A percentile compares a stretch with the other conserved stretches of the same genome.
These are phyloP conservation scores for Saccharomyces pastorianus DNA, from an alignment of 1,139 yeast genomes.

Conservation along the genomic window DNA sequence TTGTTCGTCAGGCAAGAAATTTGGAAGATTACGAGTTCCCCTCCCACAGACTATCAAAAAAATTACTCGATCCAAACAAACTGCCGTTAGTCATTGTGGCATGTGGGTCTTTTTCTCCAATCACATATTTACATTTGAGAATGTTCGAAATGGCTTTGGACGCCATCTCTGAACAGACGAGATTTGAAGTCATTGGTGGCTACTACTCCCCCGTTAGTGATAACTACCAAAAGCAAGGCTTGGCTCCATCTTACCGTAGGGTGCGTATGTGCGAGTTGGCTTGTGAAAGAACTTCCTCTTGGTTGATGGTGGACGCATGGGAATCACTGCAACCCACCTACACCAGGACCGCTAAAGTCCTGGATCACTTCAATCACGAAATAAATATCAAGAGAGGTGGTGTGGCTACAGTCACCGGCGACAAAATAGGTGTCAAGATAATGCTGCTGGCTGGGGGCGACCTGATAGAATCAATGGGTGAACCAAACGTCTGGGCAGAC, in stretches of 20 bases:
- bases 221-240: constrained; percentile 85
- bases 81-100: constrained; percentile 94
- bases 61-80: constrained; percentile 65
- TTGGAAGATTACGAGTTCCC: constrained; percentile 72
- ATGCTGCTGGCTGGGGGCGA: constrained; percentile 98
- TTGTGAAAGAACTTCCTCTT: constrained; percentile 89
- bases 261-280: constrained; percentile 98
- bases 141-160: constrained; percentile 99
- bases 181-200: constrained; percentile 94
- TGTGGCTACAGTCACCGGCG: constrained; percentile 52
- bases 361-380: constrained; percentile 95
- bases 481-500: constrained; percentile 98
- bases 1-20: constrained; percentile 72
- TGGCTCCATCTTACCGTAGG: constrained; percentile 81
- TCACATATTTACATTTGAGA: constrained; percentile 85
- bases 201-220: constrained; percentile 94
- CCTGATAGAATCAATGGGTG: constrained; percentile 97
- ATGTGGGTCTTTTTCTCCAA: constrained; percentile 94
- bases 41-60: constrained; percentile 69
- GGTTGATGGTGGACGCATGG: constrained; percentile 99
- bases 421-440: constrained; percentile 78
- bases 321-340: constrained; percentile 87
- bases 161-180: constrained; percentile 83
- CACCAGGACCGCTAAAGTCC: constrained; percentile 88
- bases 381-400: constrained; percentile 88